Base-by-base conservation (phyloP, 345 rosid genomes). In the Citrus medica region DNA sequence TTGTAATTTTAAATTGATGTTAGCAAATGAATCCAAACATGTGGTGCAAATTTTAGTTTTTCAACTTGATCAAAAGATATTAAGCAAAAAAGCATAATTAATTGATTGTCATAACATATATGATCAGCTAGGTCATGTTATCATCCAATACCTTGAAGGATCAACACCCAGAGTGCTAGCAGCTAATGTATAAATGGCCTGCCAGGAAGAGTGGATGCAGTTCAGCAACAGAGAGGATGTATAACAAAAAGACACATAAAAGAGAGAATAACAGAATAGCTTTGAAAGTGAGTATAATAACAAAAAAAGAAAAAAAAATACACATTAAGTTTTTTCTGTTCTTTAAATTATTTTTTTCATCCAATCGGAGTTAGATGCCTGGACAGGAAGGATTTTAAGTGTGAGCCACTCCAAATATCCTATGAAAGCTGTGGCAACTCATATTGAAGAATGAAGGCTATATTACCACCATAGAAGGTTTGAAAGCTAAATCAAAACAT, bases 161-260 rank as follows among this genome's bases (percentile, higher is more conserved):
- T 95, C 97, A 65, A 95, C 97, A n/a, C 88, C 90, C 67, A 93
- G 87, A 24, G 94, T 95, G 84, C 78, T 91, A 83, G 98, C 97
- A 51, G 98, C 99, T 85, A 93, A 84, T 76, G 82, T 82, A 79
- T 95, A 95, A 46, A 95, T 95, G 62, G 96, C 97, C 98, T 93
- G 91, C 69, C 42, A 75, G 65, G 70, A 81, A 63, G 53, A 83
- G 74, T 4, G 69, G 40, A 35, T 21, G 76, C 24, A 12, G 13
- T 58, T 68, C 27, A 79, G 80, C 22, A 27, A 10, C 42, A 12
- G 42, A 71, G 24, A 13, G 17, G 17, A 13, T 12, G 51, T 13
- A 42, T 46, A 71, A 78, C 74, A 53, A 10, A 61, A 53, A 46
- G 3, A 67, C 37, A 61, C 69, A 21, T 69, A 63, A 32, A 6